A percentile compares a stretch with the other conserved stretches of the same genome.
Conservation (phyloP, 2,329 filamentous ascomycete genomes). For the Neopestalotiopsis sp. region DNA sequence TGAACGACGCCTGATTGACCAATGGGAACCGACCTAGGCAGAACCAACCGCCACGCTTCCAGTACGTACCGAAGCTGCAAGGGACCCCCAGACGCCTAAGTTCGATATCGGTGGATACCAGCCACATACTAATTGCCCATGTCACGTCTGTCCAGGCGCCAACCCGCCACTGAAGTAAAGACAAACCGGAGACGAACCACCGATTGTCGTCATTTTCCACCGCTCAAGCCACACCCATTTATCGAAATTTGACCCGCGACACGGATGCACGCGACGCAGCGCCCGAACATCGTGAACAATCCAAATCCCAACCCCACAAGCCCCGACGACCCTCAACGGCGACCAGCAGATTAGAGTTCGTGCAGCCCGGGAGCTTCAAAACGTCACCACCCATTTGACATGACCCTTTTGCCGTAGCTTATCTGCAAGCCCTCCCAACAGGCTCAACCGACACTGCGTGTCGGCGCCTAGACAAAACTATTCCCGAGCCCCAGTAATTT, state of each 20-base stretch:
- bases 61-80: no score
- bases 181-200: background rate
- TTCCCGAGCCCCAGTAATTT: background rate
- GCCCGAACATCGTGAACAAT: background rate
- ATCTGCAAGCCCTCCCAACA: background rate
- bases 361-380: background rate
- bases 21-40: slow-evolving; percentile 1
- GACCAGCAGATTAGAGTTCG: background rate
- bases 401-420: background rate
- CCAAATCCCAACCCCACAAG: background rate
- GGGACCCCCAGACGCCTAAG: background rate
- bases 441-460: slow-evolving; percentile 4
- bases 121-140: background rate
- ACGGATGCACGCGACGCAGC: slow-evolving; percentile 14
- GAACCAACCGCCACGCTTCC: background rate
- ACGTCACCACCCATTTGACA: background rate
- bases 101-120: background rate
- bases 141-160: background rate
- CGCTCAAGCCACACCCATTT: background rate
- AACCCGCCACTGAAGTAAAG: background rate
- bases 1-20: slow-evolving; percentile 11
- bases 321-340: background rate
- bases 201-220: slow-evolving; percentile 11
- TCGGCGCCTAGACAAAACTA: background rate
- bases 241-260: slow-evolving; percentile 15